phyloP scores from a whole-genome alignment of 768 basidiomycete species.

The Chalciporus sphaerocephalus region DNA sequence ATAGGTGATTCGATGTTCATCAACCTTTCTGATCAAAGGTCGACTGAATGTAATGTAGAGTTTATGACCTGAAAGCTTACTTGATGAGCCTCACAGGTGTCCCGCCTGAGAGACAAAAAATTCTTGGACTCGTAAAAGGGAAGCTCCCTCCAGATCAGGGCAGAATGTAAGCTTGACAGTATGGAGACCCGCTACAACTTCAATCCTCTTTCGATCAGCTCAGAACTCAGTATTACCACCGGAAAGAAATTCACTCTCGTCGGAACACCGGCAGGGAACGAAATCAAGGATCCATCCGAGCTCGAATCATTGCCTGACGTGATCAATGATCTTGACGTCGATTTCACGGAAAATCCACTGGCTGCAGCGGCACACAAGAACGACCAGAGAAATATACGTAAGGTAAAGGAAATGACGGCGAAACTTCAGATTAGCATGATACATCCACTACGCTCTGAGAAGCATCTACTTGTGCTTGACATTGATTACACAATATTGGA shows the following conservation, averaged over 20 bases:
- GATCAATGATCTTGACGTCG: constrained; percentile 78
- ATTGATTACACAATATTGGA: constrained; percentile 88
- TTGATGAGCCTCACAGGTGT: constrained; percentile 71
- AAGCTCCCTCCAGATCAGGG: constrained; percentile 75
- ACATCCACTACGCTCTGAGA: constrained; percentile 68
- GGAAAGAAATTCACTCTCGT: constrained; percentile 81
- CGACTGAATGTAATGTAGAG: constrained; percentile 39
- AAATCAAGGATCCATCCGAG: constrained; percentile 75
- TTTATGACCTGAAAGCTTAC: constrained; percentile 72
- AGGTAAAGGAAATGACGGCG: constrained; percentile 68
- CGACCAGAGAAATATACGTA: constrained; percentile 77
- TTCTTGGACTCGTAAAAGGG: constrained; percentile 79
- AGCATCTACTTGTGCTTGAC: constrained; percentile 80
- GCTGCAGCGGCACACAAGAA: constrained; percentile 60
- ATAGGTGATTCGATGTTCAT: constrained; percentile 45
- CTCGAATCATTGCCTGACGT: constrained; percentile 64
- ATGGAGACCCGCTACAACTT: constrained; percentile 3
- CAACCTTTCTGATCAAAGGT: not conserved
- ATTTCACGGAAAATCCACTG: constrained; percentile 59
- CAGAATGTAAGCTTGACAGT: constrained; percentile 42
- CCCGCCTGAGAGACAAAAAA: constrained; percentile 82
- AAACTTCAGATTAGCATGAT: constrained; percentile 69
- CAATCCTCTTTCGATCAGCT: constrained; percentile 32
- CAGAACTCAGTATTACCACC: constrained; percentile 51
- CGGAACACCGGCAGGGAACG: constrained; percentile 81